These are phyloP conservation scores for Arachnopeziza araneosa DNA, from an alignment of 2,329 filamentous ascomycete genomes.

Conservation along the genomic window DNA sequence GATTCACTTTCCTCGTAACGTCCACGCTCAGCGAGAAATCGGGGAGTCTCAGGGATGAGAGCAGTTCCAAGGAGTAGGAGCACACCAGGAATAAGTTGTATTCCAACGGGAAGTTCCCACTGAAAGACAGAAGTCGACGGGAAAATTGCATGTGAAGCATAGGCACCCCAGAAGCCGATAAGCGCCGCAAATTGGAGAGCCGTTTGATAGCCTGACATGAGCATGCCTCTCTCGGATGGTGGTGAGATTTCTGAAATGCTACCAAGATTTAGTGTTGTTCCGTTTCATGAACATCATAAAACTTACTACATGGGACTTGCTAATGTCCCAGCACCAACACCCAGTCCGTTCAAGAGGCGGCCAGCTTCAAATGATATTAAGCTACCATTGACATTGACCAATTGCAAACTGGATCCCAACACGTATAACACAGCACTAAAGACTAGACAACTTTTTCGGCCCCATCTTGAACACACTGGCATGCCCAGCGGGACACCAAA, in stretches of 20 bases:
- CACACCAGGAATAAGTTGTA: slow-evolving; percentile 63
- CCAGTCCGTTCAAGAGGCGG: slow-evolving; percentile 7
- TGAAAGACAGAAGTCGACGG: neutral
- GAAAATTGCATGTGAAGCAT: slow-evolving; percentile 48
- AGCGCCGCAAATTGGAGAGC: slow-evolving; percentile 37
- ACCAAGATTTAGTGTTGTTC: neutral
- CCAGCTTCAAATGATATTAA: slow-evolving; percentile 5
- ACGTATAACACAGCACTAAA: slow-evolving; percentile 4
- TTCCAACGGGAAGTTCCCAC: neutral
- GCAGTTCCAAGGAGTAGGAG: slow-evolving; percentile 53
- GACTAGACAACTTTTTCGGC: slow-evolving; percentile 5
- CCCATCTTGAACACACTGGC: slow-evolving; percentile 4
- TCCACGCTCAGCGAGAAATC: slow-evolving; percentile 61
- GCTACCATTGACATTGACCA: neutral
- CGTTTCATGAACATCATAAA: neutral
- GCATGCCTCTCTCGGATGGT: slow-evolving; percentile 13
- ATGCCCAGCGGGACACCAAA: slow-evolving; percentile 8
- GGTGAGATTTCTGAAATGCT: neutral
- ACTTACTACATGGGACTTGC: slow-evolving; percentile 5
- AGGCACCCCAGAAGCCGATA: slow-evolving; percentile 37
- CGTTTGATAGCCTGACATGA: slow-evolving; percentile 41
- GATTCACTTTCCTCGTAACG: slow-evolving; percentile 36
- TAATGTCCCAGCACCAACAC: slow-evolving; percentile 10
- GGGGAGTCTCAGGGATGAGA: slow-evolving; percentile 60
- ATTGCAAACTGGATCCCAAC: slow-evolving; percentile 2